A percentile compares a stretch with the other conserved stretches of the same genome.
phyloP scores from a whole-genome alignment of 495 filamentous ascomycete genomes.

The Barbatosphaeria neglecta region DNA sequence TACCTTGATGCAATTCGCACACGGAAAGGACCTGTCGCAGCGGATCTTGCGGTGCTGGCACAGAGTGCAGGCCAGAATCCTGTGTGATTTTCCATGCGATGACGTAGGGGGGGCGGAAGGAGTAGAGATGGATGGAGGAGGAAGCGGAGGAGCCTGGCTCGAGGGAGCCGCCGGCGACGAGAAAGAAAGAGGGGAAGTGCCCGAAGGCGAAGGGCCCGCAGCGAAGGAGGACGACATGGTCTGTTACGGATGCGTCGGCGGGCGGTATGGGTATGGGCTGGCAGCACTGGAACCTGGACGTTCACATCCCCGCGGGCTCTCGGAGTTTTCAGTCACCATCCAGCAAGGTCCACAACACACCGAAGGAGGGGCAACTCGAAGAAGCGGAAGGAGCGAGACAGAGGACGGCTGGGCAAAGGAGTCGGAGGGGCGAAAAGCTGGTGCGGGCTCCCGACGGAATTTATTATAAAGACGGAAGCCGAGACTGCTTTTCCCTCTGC shows the following conservation, averaged over 20 bases:
- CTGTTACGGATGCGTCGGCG: background rate
- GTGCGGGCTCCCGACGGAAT: background rate
- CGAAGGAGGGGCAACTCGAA: background rate
- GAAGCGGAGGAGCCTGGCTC: background rate
- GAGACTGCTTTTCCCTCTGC: background rate
- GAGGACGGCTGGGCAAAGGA: background rate
- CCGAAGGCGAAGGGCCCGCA: too few species aligned
- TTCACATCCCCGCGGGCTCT: background rate
- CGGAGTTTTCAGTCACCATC: background rate
- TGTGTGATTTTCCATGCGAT: slow-evolving; percentile 10
- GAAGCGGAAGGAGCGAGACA: background rate
- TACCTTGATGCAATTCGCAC: slow-evolving; percentile 50
- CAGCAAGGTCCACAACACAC: background rate
- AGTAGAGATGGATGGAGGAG: background rate
- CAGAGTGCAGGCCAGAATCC: slow-evolving; percentile 27
- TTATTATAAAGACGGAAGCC: background rate
- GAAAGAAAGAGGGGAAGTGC: background rate
- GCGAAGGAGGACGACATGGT: background rate
- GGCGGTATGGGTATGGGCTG: background rate
- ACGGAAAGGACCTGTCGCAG: slow-evolving; percentile 58
- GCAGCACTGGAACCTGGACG: background rate
- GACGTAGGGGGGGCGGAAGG: background rate
- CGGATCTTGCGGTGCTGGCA: slow-evolving; percentile 60
- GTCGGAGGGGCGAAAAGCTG: background rate
- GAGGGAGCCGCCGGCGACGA: background rate